These are phyloP conservation scores for Aspergillus sp. DNA, from an alignment of 2,329 filamentous ascomycete genomes.

Conservation along the genomic window DNA sequence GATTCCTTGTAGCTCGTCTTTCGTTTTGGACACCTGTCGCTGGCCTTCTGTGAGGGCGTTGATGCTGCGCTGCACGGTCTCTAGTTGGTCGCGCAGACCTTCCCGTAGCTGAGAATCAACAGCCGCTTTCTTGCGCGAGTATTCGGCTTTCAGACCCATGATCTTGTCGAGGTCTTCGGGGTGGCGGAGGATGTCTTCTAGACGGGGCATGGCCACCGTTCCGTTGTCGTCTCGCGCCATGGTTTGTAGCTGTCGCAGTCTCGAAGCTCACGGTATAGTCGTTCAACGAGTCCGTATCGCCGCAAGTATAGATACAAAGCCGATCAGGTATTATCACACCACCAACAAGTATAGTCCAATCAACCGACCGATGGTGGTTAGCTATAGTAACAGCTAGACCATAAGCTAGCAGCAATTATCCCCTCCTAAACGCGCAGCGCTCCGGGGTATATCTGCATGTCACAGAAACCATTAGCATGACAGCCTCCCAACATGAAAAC, in stretches of 20 bases:
- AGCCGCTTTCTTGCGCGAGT: slow-evolving; percentile 87
- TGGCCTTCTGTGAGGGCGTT: slow-evolving; percentile 84
- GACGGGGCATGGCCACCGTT: slow-evolving; percentile 67
- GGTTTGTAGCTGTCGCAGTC: not conserved
- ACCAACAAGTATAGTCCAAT: not conserved
- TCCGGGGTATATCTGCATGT: not conserved
- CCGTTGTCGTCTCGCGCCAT: slow-evolving; percentile 56
- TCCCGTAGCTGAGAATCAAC: slow-evolving; percentile 88
- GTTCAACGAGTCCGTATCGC: not conserved
- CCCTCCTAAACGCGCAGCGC: slow-evolving; percentile 14
- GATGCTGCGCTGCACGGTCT: slow-evolving; percentile 93
- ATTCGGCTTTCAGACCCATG: slow-evolving; percentile 82
- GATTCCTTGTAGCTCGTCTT: slow-evolving; percentile 98
- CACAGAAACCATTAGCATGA: not conserved
- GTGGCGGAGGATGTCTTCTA: slow-evolving; percentile 89
- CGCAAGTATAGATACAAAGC: not conserved
- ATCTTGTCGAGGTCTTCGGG: slow-evolving; percentile 98
- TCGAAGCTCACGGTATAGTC: not conserved
- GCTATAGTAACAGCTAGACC: not conserved
- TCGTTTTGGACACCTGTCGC: slow-evolving; percentile 86
- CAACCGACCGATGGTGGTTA: not conserved
- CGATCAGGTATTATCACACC: not conserved
- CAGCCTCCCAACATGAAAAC: not conserved
- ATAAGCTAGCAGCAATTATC: not conserved
- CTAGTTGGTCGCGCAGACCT: slow-evolving; percentile 87